Evolutionary conservation across 2,329 filamentous ascomycete species (phyloP).

Genomic region (Xylaria sp.): DNA sequence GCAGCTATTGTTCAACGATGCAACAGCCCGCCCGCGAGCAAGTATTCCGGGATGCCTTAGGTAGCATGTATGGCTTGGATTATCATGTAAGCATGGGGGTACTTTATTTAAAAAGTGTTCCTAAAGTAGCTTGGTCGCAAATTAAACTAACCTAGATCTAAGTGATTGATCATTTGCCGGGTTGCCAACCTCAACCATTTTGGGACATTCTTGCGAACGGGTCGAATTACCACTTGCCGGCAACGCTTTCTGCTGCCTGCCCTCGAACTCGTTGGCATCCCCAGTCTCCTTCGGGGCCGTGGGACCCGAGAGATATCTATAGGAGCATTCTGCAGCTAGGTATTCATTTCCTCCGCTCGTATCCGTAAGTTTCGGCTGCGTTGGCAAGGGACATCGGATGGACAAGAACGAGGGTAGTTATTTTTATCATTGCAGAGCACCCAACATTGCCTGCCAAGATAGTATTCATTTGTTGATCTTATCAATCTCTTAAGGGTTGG

Average conservation of each 20-base stretch:
- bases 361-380: neutral
- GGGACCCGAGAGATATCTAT: neutral
- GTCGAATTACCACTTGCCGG: neutral
- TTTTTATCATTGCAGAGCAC: too few relatives aligned
- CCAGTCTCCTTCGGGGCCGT: neutral
- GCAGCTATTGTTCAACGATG: too few relatives aligned
- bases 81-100: neutral
- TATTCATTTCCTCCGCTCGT: neutral
- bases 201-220: conserved; percentile 41
- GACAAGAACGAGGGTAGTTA: neutral
- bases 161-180: neutral
- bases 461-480: neutral
- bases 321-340: neutral
- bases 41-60: neutral
- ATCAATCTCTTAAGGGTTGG: neutral
- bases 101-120: neutral
- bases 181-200: conserved; percentile 28
- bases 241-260: neutral
- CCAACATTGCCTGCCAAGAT: neutral
- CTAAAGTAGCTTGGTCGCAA: neutral
- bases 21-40: too few relatives aligned
- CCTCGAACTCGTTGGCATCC: neutral
- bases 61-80: neutral
- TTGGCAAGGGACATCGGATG: neutral
- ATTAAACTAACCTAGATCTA: neutral